Conservation (phyloP, 768 basidiomycete species). For the Collybia nuda region DNA sequence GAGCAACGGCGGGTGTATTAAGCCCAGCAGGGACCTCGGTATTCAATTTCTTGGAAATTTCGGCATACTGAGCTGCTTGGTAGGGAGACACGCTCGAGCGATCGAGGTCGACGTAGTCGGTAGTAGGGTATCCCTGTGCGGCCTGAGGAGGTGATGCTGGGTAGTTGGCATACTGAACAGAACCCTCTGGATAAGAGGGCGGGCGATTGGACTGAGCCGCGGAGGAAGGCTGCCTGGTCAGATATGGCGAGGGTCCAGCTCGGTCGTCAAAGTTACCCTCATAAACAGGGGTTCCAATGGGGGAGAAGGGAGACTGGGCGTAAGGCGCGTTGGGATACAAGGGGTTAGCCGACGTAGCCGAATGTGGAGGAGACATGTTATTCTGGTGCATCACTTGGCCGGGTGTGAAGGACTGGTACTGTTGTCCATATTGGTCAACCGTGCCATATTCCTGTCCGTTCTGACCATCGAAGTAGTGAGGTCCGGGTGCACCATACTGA, state of each 20-base stretch:
- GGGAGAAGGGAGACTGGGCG: conserved; percentile 34
- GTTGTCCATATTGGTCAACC: conserved; percentile 11
- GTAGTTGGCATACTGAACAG: conserved; percentile 16
- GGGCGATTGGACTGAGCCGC: conserved; percentile 8
- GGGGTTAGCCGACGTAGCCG: conserved; percentile 32
- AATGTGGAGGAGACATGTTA: conserved; percentile 19
- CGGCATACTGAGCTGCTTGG: conserved; percentile 75
- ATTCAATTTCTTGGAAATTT: conserved; percentile 61
- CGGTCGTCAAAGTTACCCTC: conserved; percentile 13
- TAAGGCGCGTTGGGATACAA: conserved; percentile 35
- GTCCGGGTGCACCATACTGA: conserved; percentile 28
- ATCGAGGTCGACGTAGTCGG: conserved; percentile 63
- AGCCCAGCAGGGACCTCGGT: conserved; percentile 35
- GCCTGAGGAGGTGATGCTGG: conserved; percentile 19
- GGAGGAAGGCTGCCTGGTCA: conserved; percentile 21
- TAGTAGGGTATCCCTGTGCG: conserved; percentile 14
- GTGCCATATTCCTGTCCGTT: conserved; percentile 15
- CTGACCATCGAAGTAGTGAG: conserved; percentile 10
- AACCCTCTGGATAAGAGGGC: conserved; percentile 7
- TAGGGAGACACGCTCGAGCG: conserved; percentile 73
- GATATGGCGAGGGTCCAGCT: conserved; percentile 12
- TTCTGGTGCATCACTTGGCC: conserved; percentile 28
- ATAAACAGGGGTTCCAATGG: conserved; percentile 29
- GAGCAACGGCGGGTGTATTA: conserved; percentile 27
- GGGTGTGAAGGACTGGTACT: conserved; percentile 31